Base-by-base conservation (phyloP, 2,329 filamentous ascomycete species). In the Ceratocystis cubensis region DNA sequence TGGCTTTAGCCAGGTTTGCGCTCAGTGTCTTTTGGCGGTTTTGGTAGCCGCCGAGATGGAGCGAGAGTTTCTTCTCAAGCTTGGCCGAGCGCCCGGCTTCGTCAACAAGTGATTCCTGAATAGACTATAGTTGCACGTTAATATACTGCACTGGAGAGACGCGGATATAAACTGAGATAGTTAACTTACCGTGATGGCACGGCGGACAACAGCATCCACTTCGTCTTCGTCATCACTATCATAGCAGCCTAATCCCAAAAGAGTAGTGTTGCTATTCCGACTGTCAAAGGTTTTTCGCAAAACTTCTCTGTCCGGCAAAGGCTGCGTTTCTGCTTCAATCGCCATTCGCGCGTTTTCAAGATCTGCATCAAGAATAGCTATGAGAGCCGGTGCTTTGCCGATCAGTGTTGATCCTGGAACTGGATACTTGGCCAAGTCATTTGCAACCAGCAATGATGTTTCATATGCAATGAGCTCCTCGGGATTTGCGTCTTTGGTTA, bases 21-120 rank as follows among this genome's bases (percentile, higher is more conserved):
- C 85, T 84, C 30, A 99, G 81, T 71, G 84, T 86, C 75, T 91
- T 91, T 44, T 90, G 86, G 41, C 94, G 88, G 71, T 91, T 86
- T 74, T 92, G 87, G 76, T 99, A 99, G 15, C 94, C 94, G 28
- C 92, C 92, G 1, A 96, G 84, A 72, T 94, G 87, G 65, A 96
- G 80, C 0, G 82, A 81, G n/a, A 99, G 83, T 76, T 94, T 96
- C 82, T 96, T 96, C 76, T 97, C 92, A 1, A 96, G 79, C 75
- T 93, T 95, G 73, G 91, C 90, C 65, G 89, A 89, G 67, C 87
- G 83, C 71, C 93, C 87, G 2, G 92, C 94, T 0, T 86, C 85
- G 2, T 82, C 78, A 71, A 89, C 82, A 69, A 96, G 88, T 6
- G 82, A 80, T 61, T 89, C 83, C 75, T 94, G 88, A 1, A 91